Conservation (phyloP, 495 filamentous ascomycete species). For the Physcia stellaris region DNA sequence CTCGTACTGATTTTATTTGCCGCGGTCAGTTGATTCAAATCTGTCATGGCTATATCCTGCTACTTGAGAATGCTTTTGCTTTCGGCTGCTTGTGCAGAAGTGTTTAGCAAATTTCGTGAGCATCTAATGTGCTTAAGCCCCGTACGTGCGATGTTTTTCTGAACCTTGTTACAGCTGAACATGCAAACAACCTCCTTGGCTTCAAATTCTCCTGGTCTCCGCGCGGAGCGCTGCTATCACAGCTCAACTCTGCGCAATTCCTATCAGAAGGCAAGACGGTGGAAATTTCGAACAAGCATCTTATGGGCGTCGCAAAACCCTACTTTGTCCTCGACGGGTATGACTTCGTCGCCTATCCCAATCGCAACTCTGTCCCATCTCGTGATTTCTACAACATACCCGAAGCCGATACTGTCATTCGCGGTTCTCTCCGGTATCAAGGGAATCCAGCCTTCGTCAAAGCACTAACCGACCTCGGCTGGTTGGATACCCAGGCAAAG, state of each 20-base stretch:
- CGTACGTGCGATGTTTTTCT: no score
- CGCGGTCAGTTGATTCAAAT: no score
- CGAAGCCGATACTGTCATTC: slow-evolving; percentile 9
- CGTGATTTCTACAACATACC: slow-evolving; percentile 6
- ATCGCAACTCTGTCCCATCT: slow-evolving; percentile 1
- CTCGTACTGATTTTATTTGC: no score
- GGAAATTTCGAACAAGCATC: slow-evolving; percentile 1
- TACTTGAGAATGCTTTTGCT: no score
- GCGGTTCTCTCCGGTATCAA: slow-evolving; percentile 16
- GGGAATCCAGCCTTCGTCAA: slow-evolving; percentile 15
- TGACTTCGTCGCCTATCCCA: slow-evolving; percentile 1
- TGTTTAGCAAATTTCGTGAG: no score
- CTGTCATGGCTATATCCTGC: no score
- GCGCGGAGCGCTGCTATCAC: slow-evolving; percentile 2
- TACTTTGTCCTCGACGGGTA: not conserved
- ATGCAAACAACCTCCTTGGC: slow-evolving; percentile 5
- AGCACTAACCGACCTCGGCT: slow-evolving; percentile 14
- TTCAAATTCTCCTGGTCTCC: slow-evolving; percentile 9
- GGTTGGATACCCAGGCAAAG: slow-evolving; percentile 6
- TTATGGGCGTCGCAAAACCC: slow-evolving; percentile 5
- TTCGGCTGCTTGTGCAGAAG: no score
- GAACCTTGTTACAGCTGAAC: slow-evolving; percentile 1
- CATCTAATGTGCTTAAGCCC: no score
- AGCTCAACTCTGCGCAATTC: slow-evolving; percentile 3
- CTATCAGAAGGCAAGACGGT: not conserved